These are phyloP conservation scores for Micromonas pusilla DNA, from an alignment of 139 green algal species.

Conservation along the genomic window DNA sequence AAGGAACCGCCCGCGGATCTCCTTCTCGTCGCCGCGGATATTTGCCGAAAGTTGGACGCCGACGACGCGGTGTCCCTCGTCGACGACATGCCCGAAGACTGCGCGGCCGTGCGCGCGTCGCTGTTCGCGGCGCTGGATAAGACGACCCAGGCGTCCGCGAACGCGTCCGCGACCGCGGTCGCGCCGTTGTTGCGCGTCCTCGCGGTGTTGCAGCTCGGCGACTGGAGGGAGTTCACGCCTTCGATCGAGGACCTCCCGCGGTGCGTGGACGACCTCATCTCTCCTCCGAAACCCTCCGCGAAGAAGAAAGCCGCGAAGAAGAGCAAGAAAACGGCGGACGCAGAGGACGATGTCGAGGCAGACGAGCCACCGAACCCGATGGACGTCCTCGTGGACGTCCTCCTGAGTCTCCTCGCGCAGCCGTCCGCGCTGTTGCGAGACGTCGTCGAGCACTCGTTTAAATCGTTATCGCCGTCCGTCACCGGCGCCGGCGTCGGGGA, in stretches of 20 bases:
- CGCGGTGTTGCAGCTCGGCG: background rate
- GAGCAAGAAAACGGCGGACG: background rate
- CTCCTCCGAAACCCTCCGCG: background rate
- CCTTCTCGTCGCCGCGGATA: background rate
- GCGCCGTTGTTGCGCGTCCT: conserved; percentile 1
- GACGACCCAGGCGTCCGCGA: background rate
- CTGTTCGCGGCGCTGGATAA: conserved; percentile 9
- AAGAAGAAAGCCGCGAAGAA: conserved; percentile 13
- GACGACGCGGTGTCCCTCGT: background rate
- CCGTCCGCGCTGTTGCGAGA: conserved; percentile 6
- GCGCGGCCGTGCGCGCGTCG: background rate
- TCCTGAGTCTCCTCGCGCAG: conserved; percentile 11
- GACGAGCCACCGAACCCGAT: conserved; percentile 13
- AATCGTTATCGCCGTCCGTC: background rate
- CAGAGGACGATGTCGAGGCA: conserved; percentile 19
- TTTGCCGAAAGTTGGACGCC: background rate
- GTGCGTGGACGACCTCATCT: conserved; percentile 13
- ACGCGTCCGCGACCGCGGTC: background rate
- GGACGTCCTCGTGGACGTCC: conserved; percentile 12
- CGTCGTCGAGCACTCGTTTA: conserved; percentile 20
- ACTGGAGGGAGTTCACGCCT: conserved; percentile 13
- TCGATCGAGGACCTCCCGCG: conserved; percentile 7
- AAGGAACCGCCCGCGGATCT: background rate
- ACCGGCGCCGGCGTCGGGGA: background rate
- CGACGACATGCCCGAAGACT: conserved; percentile 15